phyloP scores from a whole-genome alignment of 1,284 basidiomycete species.

The Volvariella surrecta region DNA sequence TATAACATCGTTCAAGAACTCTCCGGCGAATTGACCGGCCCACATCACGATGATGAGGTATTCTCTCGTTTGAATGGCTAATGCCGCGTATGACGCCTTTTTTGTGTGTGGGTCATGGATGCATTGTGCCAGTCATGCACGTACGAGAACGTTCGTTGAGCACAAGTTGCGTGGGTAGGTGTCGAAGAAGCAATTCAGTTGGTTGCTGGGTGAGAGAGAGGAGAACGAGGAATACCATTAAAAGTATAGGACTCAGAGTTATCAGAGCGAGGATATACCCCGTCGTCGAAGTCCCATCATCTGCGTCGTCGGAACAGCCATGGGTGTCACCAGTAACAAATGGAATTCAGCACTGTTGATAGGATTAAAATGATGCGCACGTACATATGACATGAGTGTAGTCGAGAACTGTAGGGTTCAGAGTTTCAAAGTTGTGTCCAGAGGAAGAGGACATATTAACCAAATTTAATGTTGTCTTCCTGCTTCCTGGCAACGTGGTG shows the following conservation, averaged over 20 bases:
- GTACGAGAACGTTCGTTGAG: neutral
- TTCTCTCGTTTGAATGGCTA: slow-evolving; percentile 73
- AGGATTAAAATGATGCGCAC: slow-evolving; percentile 13
- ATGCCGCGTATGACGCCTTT: slow-evolving; percentile 71
- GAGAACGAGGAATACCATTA: slow-evolving; percentile 47
- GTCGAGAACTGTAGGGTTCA: slow-evolving; percentile 37
- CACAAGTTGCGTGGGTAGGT: neutral
- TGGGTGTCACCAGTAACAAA: no score
- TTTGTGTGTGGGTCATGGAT: neutral
- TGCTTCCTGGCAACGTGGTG: no score
- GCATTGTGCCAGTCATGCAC: neutral
- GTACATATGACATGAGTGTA: slow-evolving; percentile 63
- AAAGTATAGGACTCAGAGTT: slow-evolving; percentile 66
- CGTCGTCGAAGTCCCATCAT: slow-evolving; percentile 57
- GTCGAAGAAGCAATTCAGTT: neutral
- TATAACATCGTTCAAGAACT: slow-evolving; percentile 63
- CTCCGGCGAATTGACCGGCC: slow-evolving; percentile 70
- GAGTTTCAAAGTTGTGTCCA: no score
- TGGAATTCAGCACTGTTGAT: neutral
- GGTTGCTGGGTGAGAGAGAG: neutral
- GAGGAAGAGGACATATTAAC: no score
- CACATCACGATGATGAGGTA: slow-evolving; percentile 76
- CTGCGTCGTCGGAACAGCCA: slow-evolving; percentile 24
- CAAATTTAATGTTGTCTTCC: no score
- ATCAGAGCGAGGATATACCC: slow-evolving; percentile 59